Evolutionary conservation across 2,329 filamentous ascomycete species (phyloP), one percentile per base, ranked within the genome.

Genomic region (Fusarium sambucinum): DNA sequence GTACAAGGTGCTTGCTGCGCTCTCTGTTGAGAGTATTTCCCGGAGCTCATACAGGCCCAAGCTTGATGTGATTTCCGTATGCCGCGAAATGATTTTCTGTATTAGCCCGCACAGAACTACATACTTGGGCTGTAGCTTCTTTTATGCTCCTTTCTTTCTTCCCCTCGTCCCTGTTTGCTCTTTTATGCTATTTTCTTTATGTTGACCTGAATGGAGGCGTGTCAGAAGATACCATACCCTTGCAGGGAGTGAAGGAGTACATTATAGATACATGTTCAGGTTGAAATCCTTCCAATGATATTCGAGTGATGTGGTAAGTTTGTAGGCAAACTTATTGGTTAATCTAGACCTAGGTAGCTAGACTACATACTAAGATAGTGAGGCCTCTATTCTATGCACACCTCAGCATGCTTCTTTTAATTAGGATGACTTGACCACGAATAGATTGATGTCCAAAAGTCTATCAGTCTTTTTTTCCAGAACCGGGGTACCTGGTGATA

Each of bases 281-380:
- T 17, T 35, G 35, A 25, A 25, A 38, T 52, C 33, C 51, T 58
- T 50, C 58, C 63, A 69, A 71, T 58, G 44, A 55, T 46, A 58
- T 63, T 37, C 41, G 45, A 42, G 53, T 58, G 48, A 63, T 59
- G 54, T 48, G 38, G 37, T 19, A 48, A 44, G 53, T 40, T 52
- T 61, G 48, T 40, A 42, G 25, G 23, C 44, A 38, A 46, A 41
- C 44, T 57, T 57, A 73, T 68, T 74, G 67, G 67, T 27, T 35
- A 53, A 53, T 29, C 29, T 50, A 17, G 55, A 41, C 44, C 35
- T 38, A n/a, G 35, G 19, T 38, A 33, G 6, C 5, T 33, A 32
- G 9, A n/a, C 11, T 30, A 30, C 10, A 4, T 11, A 12, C 12
- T 14, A 32, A 27, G 27, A 27, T 35, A 35, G 32, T 35, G 17